Conservation (phyloP, 164 flowering plant genomes). For the Warburgia ugandensis region DNA sequence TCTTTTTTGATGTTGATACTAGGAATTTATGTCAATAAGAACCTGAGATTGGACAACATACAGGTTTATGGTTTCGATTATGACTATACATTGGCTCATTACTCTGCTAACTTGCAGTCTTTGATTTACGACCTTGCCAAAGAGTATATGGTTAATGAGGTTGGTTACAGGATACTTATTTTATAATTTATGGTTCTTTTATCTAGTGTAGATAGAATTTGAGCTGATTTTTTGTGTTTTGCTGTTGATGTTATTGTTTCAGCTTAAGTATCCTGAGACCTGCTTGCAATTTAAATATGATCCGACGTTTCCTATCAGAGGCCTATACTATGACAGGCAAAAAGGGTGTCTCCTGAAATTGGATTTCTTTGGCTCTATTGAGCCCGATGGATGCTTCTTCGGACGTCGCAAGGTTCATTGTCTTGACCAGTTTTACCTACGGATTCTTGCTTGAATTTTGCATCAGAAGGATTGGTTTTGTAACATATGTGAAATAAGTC, state of each 20-base stretch:
- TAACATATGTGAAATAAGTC: no score
- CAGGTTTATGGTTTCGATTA: slow-evolving; percentile 96
- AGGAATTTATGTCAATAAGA: slow-evolving; percentile 93
- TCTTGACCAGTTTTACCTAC: no score
- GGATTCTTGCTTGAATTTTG: no score
- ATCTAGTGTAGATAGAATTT: no score
- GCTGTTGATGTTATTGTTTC: slow-evolving; percentile 25
- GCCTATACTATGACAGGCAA: slow-evolving; percentile 71
- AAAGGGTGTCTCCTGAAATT: slow-evolving; percentile 85
- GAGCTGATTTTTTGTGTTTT: slow-evolving; percentile 8
- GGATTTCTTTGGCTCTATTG: slow-evolving; percentile 93
- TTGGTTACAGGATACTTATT: slow-evolving; percentile 21
- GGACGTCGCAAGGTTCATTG: slow-evolving; percentile 75
- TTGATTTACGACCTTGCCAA: slow-evolving; percentile 91
- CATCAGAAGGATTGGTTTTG: no score
- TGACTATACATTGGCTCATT: slow-evolving; percentile 94
- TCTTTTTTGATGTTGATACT: not conserved
- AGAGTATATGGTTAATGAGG: slow-evolving; percentile 83
- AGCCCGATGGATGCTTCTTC: slow-evolving; percentile 85
- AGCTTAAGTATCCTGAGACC: slow-evolving; percentile 78
- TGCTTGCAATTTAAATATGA: slow-evolving; percentile 75
- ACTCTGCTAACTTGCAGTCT: slow-evolving; percentile 65
- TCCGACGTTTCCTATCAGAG: slow-evolving; percentile 76
- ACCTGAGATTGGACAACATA: slow-evolving; percentile 65
- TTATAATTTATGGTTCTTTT: not conserved